Evolutionary conservation across 2,329 filamentous ascomycete species (phyloP).

Genomic region (Neurospora crassa): DNA sequence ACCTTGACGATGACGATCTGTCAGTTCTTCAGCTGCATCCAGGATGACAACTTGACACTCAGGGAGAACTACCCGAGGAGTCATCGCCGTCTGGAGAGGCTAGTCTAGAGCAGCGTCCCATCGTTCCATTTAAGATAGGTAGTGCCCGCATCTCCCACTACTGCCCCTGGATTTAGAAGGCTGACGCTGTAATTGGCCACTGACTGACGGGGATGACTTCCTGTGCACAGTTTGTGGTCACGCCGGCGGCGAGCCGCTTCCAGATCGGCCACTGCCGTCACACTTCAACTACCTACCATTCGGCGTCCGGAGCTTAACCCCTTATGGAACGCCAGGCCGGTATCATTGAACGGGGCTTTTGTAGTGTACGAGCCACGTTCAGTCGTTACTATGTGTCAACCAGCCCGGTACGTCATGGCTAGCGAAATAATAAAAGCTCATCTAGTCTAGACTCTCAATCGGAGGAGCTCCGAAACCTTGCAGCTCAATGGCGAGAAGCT

Average conservation of each 20-base stretch:
- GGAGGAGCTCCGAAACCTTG: neutral
- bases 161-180: neutral
- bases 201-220: neutral
- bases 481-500: neutral
- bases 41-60: too few species aligned
- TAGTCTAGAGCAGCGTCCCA: neutral
- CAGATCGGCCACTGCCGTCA: neutral
- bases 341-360: neutral
- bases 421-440: neutral
- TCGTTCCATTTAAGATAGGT: neutral
- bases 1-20: neutral
- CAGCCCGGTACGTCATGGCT: neutral
- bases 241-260: neutral
- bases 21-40: neutral
- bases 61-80: neutral
- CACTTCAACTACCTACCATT: neutral
- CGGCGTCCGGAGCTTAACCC: neutral
- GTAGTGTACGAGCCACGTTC: neutral
- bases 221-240: neutral
- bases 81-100: neutral
- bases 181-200: neutral
- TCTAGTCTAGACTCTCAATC: neutral
- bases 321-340: neutral
- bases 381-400: neutral
- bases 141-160: neutral